Base-by-base conservation (phyloP, 148 eudicot species). In the Pharnaceum exiguum region DNA sequence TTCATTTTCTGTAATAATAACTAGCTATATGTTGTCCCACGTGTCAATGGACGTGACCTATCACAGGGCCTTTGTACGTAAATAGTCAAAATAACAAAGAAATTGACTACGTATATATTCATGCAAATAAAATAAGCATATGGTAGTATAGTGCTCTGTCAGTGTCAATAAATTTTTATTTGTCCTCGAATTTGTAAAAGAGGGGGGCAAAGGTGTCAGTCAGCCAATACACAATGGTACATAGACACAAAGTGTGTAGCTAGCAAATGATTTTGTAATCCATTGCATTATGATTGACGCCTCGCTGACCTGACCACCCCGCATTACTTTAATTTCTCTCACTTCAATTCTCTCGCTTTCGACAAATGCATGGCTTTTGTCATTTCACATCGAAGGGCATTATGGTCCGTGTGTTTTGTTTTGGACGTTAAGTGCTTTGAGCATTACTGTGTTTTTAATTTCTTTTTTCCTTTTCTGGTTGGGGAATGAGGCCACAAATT, bases 231-330 rank as follows among this genome's bases (percentile, higher is more conserved):
- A 28, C 30, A 33, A 65, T 44, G 23, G n/a, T 49, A n/a, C 11
- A 49, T 3, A 24, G 67, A 55, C 69, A 63, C 60, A 51, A 53
- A 23, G 56, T n/a, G n/a, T n/a, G n/a, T n/a, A 30, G 51, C 66
- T 56, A 75, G 59, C 73, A 74, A 79, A 86, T 86, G 83, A 86
- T 86, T 86, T 82, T 55, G 94, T 61, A 86, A 79, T 86, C 85
- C 63, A 86, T 79, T 86, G 80, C 78, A 67, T 71, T 61, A 85
- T 82, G 88, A 82, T 86, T 75, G 86, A 85, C 86, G 50, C 77
- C 77, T 76, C 75, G 57, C 82, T 77, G 77, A 68, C 69, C 59
- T 59, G 69, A 65, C 65, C n/a, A n/a, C n/a, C n/a, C n/a, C n/a
- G n/a, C n/a, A n/a, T n/a, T n/a, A n/a, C n/a, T 57, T 7, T 35